Percentiles rank a stretch among this genome's conserved stretches.
Evolutionary conservation across 2,329 filamentous ascomycete species (phyloP).

Genomic region (Rhexocercosporidium sp.): DNA sequence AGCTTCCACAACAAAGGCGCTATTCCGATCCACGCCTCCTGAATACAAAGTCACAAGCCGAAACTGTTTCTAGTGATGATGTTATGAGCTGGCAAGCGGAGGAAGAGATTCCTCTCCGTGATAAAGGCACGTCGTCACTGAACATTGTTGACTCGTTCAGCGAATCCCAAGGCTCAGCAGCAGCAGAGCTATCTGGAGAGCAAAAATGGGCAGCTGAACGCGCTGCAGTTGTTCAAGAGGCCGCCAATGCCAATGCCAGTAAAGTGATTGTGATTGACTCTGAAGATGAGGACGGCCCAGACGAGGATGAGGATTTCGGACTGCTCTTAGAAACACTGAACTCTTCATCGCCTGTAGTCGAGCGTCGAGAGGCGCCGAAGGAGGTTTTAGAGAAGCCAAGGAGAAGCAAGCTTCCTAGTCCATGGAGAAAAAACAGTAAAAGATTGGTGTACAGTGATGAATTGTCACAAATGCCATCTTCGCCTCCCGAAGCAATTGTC

Average conservation of each 20-base stretch:
- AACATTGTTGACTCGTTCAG: slow-evolving; percentile 15
- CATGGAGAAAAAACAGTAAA: slow-evolving; percentile 41
- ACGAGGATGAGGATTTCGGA: slow-evolving; percentile 40
- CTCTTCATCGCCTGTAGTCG: slow-evolving; percentile 38
- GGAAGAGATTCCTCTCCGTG: slow-evolving; percentile 24
- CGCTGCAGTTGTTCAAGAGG: slow-evolving; percentile 35
- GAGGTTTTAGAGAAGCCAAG: slow-evolving; percentile 34
- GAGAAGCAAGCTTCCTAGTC: slow-evolving; percentile 41
- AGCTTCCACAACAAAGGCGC: slow-evolving; percentile 23
- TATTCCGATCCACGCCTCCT: slow-evolving; percentile 27
- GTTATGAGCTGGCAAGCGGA: slow-evolving; percentile 41
- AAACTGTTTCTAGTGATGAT: slow-evolving; percentile 31
- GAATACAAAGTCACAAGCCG: slow-evolving; percentile 19
- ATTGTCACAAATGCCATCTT: slow-evolving; percentile 32
- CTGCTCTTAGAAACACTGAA: slow-evolving; percentile 42
- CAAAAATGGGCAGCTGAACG: slow-evolving; percentile 36
- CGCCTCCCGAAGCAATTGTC: slow-evolving; percentile 15
- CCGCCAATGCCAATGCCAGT: slow-evolving; percentile 25
- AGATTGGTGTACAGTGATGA: slow-evolving; percentile 41
- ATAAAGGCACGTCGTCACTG: slow-evolving; percentile 8
- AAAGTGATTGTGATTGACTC: slow-evolving; percentile 38
- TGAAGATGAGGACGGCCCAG: slow-evolving; percentile 27
- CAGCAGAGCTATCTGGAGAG: slow-evolving; percentile 20
- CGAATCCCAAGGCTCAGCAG: neutral
- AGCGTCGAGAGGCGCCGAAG: slow-evolving; percentile 22